Evolutionary conservation across 176 grass and related monocot genomes (phyloP), one percentile per base, ranked within the genome.

Genomic region (Triticum timopheevii): DNA sequence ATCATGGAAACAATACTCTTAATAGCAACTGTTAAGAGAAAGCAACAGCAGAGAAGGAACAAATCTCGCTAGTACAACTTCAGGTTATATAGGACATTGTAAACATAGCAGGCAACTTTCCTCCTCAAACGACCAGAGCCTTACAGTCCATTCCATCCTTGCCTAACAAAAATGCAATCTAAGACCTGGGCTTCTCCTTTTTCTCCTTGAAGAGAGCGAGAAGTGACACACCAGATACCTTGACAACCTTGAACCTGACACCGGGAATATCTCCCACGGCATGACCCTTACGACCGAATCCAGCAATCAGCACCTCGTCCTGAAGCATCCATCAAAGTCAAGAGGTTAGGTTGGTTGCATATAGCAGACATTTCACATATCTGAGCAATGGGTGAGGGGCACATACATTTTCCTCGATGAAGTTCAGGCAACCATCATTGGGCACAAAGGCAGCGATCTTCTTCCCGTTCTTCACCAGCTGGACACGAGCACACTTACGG

Each of bases 221-320:
- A 31, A 92, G 69, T 7, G 91, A 92, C 19, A 92, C 91, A 50
- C 86, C 92, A 44, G 92, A 93, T 23, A 93, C 92, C 89, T 93
- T 93, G 70, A 93, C 92, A 82, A 93, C 91, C 88, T 93, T 93
- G 84, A 93, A 93, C 74, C 91, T 83, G 70, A 93, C 91, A 61
- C 91, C 88, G 1, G 88, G 91, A 66, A 93, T 93, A 86, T 93
- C 91, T 86, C 91, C 91, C 42, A 91, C 88, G 0, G 91, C 91
- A 1, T 91, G 91, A 0, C 88, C 85, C 82, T 93, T 93, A 6
- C 86, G 85, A 68, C 88, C 92, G 2, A 93, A 93, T 69, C 92
- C 92, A 36, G 86, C 92, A 86, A 93, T 93, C 42, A 93, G 38
- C 73, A 90, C 88, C 82, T 93, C 88, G n/a, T 92, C 91, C 91